phyloP scores from a whole-genome alignment of 2,329 filamentous ascomycete species.

The Paraphaeosphaeria minitans region DNA sequence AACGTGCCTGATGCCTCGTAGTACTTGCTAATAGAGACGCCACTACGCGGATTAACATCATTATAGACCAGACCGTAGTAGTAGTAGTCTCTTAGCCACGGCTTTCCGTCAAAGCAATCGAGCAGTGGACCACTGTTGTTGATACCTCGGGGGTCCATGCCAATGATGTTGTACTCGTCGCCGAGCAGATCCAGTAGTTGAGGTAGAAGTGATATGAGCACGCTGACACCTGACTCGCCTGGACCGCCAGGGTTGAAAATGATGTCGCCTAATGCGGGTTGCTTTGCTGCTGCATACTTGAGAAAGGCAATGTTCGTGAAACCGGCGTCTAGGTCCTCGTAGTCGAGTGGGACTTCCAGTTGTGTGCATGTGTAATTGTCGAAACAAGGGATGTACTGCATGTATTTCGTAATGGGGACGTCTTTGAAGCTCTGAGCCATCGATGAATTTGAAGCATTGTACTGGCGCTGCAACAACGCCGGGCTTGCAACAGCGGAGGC shows the following conservation, averaged over 20 bases:
- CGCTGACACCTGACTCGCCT: conserved; percentile 49
- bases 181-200: conserved; percentile 11
- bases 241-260: conserved; percentile 53
- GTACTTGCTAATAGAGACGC: background rate
- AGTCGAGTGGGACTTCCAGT: conserved; percentile 55
- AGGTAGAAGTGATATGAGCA: conserved; percentile 4
- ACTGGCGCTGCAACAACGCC: background rate
- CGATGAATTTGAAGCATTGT: background rate
- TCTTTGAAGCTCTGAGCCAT: conserved; percentile 9
- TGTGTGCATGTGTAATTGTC: conserved; percentile 56
- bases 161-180: conserved; percentile 46
- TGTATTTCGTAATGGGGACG: conserved; percentile 4
- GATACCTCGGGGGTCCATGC: conserved; percentile 50
- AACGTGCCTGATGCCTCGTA: conserved; percentile 10
- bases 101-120: conserved; percentile 34
- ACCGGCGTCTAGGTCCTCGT: conserved; percentile 10
- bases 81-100: conserved; percentile 8
- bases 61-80: background rate
- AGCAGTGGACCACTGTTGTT: conserved; percentile 39
- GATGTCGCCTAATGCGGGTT: conserved; percentile 50
- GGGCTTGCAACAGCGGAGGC: conserved; percentile 3
- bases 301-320: conserved; percentile 52
- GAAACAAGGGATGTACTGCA: conserved; percentile 45
- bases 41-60: conserved; percentile 2
- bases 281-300: conserved; percentile 22